Percentiles rank a stretch among this genome's conserved stretches.
Conservation (phyloP, 495 filamentous ascomycete species). For the Thermothielavioides terrestris region DNA sequence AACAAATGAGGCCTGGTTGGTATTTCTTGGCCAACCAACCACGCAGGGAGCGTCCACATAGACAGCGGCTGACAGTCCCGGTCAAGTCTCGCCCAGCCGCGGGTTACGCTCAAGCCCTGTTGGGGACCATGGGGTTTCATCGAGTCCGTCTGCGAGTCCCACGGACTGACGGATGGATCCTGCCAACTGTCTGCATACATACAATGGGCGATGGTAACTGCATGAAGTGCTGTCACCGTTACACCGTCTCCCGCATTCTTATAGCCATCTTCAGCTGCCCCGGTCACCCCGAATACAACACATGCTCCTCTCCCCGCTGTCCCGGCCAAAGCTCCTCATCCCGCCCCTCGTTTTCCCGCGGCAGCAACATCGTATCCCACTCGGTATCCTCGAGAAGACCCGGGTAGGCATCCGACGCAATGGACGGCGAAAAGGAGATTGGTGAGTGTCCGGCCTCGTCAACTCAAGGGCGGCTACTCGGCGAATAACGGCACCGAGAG, state of each 20-base stretch:
- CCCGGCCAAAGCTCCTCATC: no score
- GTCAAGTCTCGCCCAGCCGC: no score
- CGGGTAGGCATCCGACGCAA: background rate
- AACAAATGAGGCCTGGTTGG: background rate
- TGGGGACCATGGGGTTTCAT: no score
- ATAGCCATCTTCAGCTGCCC: constrained; percentile 1
- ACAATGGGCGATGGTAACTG: background rate
- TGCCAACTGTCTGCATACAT: no score
- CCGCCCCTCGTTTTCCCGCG: background rate
- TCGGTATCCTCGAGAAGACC: background rate
- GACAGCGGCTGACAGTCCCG: no score
- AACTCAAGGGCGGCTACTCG: background rate
- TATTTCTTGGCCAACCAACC: background rate
- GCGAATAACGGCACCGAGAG: no score
- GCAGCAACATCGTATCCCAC: background rate
- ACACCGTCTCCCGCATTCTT: background rate
- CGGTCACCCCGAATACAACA: background rate
- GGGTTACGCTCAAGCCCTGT: no score
- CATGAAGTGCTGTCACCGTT: background rate
- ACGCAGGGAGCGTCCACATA: no score
- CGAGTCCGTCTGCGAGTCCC: no score
- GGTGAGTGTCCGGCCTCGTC: constrained; percentile 2
- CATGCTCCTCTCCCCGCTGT: background rate
- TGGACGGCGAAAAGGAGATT: constrained; percentile 17
- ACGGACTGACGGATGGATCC: no score